Evolutionary conservation across 192 early-diverging fungal genomes (phyloP).

Genomic region (Chytriomyces confervae): DNA sequence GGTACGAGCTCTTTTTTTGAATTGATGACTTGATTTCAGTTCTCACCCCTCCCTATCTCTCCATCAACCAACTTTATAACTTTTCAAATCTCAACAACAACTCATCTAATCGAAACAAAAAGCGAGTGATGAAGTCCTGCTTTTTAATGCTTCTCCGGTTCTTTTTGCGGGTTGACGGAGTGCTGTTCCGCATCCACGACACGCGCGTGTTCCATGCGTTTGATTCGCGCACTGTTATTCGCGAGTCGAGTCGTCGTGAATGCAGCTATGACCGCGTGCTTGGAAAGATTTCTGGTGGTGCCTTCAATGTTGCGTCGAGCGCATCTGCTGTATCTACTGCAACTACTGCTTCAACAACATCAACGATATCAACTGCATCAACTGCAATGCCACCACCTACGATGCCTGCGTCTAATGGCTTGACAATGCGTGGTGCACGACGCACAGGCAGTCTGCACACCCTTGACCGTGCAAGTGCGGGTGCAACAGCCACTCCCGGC

Average conservation of each 20-base stretch:
- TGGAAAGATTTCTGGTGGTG: background rate
- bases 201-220: conserved; percentile 91
- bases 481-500: background rate
- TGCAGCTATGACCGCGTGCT: conserved; percentile 12
- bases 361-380: too few species aligned
- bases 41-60: background rate
- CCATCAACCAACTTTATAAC: background rate
- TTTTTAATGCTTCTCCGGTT: conserved; percentile 87
- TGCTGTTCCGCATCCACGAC: conserved; percentile 89
- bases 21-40: background rate
- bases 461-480: background rate
- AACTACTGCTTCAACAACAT: background rate
- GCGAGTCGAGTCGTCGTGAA: conserved; percentile 39
- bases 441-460: background rate
- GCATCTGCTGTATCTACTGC: background rate
- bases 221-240: conserved; percentile 43
- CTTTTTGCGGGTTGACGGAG: conserved; percentile 93
- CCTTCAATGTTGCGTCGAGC: background rate
- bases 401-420: too few species aligned
- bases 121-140: conserved; percentile 93
- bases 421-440: background rate
- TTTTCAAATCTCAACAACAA: background rate
- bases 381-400: too few species aligned
- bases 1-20: conserved; percentile 50
- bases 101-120: too few species aligned